Conservation (phyloP, 192 early-diverging fungal genomes). For the Backusella circina region DNA sequence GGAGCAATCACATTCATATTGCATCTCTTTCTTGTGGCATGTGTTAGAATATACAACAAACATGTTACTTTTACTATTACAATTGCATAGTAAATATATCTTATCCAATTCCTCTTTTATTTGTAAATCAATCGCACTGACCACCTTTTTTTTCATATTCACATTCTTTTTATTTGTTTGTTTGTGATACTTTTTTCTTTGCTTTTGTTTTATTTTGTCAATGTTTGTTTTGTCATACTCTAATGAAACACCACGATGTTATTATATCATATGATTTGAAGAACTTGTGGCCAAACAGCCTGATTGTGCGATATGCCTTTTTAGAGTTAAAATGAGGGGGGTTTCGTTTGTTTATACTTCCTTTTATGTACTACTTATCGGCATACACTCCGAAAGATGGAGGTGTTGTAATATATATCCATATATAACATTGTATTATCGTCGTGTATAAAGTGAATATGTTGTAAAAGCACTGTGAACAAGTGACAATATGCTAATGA, state of each 20-base stretch:
- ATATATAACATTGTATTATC: no score
- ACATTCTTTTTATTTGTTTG: neutral
- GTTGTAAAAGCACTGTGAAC: no score
- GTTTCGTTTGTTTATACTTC: neutral
- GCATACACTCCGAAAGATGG: neutral
- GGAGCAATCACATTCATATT: no score
- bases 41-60: no score
- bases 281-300: neutral
- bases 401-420: no score
- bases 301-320: neutral
- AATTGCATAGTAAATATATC: no score
- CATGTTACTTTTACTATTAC: no score
- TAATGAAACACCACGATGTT: neutral
- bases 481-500: neutral
- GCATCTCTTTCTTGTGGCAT: no score
- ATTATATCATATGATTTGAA: neutral
- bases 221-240: neutral
- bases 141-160: conserved; percentile 1
- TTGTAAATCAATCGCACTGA: conserved; percentile 2
- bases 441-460: no score
- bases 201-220: neutral
- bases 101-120: no score
- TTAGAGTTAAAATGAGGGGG: neutral
- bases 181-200: conserved; percentile 1
- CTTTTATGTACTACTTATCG: neutral